Evolutionary conservation across 257 asterid genomes (phyloP).

Genomic region (Salvia rosmarinus): DNA sequence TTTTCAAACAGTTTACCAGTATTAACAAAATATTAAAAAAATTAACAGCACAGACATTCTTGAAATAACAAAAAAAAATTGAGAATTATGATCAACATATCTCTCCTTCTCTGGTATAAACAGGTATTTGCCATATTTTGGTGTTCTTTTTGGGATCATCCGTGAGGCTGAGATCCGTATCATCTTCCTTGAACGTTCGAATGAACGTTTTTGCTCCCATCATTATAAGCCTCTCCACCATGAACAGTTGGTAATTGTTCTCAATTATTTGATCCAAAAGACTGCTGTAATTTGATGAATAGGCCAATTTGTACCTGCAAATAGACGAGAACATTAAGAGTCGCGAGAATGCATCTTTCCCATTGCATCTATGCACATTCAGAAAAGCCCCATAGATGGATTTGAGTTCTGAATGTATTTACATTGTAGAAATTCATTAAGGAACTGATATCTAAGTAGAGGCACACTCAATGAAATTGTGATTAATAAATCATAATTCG

Average conservation of each 20-base stretch:
- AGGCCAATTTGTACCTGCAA: conserved; percentile 84
- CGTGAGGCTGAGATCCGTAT: conserved; percentile 73
- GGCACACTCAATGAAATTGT: no score
- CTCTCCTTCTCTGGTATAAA: conserved; percentile 53
- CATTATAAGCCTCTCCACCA: conserved; percentile 83
- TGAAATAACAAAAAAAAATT: neutral
- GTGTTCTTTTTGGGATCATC: conserved; percentile 94
- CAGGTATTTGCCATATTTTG: conserved; percentile 80
- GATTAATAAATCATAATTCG: no score
- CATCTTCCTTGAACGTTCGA: conserved; percentile 68
- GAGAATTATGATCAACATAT: conserved; percentile 51
- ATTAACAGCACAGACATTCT: conserved; percentile 14
- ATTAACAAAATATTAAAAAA: conserved; percentile 28
- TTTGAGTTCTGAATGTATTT: neutral
- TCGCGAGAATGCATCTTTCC: neutral
- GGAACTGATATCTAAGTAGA: conserved; percentile 10
- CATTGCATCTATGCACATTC: neutral
- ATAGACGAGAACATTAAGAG: conserved; percentile 10
- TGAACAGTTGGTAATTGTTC: conserved; percentile 87
- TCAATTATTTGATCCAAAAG: conserved; percentile 73
- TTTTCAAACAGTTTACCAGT: neutral
- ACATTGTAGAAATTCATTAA: neutral
- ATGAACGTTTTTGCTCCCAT: conserved; percentile 82
- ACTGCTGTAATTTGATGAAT: conserved; percentile 78
- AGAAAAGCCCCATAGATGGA: neutral